Evolutionary conservation across 2,329 filamentous ascomycete species (phyloP).

Genomic region (Aspergillus bombycis): DNA sequence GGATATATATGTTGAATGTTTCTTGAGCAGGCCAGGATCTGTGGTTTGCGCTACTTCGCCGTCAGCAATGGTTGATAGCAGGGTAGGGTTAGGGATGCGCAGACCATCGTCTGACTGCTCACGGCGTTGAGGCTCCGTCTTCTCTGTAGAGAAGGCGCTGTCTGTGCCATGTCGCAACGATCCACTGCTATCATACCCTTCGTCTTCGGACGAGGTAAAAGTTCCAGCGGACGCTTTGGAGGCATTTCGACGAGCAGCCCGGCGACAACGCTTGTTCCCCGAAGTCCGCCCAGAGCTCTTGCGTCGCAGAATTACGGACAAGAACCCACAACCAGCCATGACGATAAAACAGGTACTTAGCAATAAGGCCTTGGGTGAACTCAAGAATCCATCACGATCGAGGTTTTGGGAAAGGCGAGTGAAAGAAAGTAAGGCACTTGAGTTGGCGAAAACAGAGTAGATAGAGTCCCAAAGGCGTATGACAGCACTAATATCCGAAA

Average conservation of each 20-base stretch:
- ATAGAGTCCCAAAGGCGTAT: slow-evolving; percentile 27
- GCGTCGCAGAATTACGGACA: slow-evolving; percentile 34
- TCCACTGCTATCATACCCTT: slow-evolving; percentile 39
- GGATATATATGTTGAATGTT: slow-evolving; percentile 70
- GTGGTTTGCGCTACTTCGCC: slow-evolving; percentile 45
- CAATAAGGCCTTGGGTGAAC: slow-evolving; percentile 34
- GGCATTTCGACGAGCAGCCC: slow-evolving; percentile 21
- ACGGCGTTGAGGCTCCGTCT: slow-evolving; percentile 28
- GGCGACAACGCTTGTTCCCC: slow-evolving; percentile 25
- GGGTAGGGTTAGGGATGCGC: slow-evolving; percentile 9
- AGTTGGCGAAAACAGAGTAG: slow-evolving; percentile 23
- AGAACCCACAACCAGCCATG: slow-evolving; percentile 42
- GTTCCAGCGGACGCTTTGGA: slow-evolving; percentile 32
- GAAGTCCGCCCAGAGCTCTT: slow-evolving; percentile 18
- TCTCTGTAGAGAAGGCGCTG: slow-evolving; percentile 23
- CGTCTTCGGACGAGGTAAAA: slow-evolving; percentile 40
- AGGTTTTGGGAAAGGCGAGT: slow-evolving; percentile 24
- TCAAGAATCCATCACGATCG: slow-evolving; percentile 33
- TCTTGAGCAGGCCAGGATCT: slow-evolving; percentile 79
- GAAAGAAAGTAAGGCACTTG: slow-evolving; percentile 21
- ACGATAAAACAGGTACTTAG: slow-evolving; percentile 35
- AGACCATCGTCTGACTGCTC: slow-evolving; percentile 36
- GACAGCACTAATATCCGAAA: slow-evolving; percentile 10
- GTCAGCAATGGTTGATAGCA: slow-evolving; percentile 15
- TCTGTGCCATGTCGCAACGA: slow-evolving; percentile 35